Evolutionary conservation across 192 early-diverging fungal species (phyloP).

Genomic region (Cladochytrium replicatum): DNA sequence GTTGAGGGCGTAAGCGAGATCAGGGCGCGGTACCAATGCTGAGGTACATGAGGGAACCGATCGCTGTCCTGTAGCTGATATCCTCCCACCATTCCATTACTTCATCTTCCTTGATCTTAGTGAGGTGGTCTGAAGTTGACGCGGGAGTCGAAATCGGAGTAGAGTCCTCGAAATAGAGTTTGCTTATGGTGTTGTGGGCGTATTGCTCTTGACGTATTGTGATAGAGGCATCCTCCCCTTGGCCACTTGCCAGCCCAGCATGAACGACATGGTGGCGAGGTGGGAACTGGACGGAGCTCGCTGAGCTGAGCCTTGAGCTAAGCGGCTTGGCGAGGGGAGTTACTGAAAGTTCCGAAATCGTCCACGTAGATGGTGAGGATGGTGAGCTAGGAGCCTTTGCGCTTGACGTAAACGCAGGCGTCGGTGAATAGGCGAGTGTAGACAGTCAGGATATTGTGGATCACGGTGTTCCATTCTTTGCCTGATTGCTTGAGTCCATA

Average conservation of each 20-base stretch:
- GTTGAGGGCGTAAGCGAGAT: no score
- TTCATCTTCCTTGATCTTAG: no score
- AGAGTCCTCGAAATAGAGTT: no score
- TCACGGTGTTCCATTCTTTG: slow-evolving; percentile 6
- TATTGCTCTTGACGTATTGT: no score
- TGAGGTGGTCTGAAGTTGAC: no score
- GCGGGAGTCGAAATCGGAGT: no score
- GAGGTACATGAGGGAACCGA: slow-evolving; percentile 18
- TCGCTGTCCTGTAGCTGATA: not conserved
- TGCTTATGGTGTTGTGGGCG: no score
- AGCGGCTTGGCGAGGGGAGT: not conserved
- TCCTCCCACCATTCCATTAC: no score
- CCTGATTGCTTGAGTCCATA: slow-evolving; percentile 19
- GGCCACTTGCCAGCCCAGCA: no score
- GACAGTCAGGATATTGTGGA: slow-evolving; percentile 3
- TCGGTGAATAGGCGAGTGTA: slow-evolving; percentile 1
- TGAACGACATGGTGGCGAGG: not conserved
- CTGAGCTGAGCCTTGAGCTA: not conserved
- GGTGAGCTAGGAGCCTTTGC: not conserved
- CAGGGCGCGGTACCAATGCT: slow-evolving; percentile 8
- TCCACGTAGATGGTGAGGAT: slow-evolving; percentile 27
- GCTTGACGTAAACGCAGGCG: slow-evolving; percentile 13
- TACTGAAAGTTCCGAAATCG: slow-evolving; percentile 15
- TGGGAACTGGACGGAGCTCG: not conserved
- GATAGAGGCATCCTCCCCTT: no score